Percentiles rank a stretch among this genome's conserved stretches.
Evolutionary conservation across 192 early-diverging fungal species (phyloP).

Genomic region (Kickxella alabastrina): DNA sequence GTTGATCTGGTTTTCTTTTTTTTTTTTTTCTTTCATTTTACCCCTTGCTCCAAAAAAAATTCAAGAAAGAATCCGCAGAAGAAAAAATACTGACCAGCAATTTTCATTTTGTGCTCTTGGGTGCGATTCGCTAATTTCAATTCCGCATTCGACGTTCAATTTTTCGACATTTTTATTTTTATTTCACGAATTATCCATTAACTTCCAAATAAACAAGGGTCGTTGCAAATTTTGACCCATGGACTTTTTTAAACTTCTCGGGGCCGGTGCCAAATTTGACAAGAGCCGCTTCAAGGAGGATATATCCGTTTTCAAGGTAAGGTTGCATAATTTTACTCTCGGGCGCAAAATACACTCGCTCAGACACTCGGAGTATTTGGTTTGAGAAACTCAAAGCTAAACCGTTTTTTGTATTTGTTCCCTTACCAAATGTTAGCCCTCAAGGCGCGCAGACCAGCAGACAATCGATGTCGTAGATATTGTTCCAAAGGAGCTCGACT

Average conservation of each 20-base stretch:
- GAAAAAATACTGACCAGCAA: neutral
- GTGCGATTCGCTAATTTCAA: no score
- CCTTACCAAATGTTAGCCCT: constrained; percentile 9
- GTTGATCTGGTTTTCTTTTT: neutral
- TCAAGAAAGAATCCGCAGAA: no score
- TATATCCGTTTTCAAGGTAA: constrained; percentile 78
- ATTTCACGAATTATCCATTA: no score
- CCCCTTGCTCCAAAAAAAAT: no score
- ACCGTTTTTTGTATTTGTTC: no score
- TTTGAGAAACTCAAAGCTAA: no score
- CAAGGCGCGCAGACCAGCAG: constrained; percentile 4
- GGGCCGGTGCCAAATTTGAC: constrained; percentile 86
- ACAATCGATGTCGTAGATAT: constrained; percentile 21
- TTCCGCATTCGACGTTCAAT: no score
- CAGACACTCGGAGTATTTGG: no score
- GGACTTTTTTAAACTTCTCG: constrained; percentile 85
- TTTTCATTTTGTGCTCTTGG: neutral
- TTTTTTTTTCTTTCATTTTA: neutral
- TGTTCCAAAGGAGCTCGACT: constrained; percentile 43
- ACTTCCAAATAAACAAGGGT: no score
- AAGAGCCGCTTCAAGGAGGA: constrained; percentile 76
- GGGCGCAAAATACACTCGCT: no score
- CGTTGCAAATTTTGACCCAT: constrained; percentile 16
- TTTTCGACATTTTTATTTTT: neutral
- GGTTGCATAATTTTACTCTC: no score